Conservation (phyloP, 1,284 basidiomycete genomes). For the Boletus sp. region DNA sequence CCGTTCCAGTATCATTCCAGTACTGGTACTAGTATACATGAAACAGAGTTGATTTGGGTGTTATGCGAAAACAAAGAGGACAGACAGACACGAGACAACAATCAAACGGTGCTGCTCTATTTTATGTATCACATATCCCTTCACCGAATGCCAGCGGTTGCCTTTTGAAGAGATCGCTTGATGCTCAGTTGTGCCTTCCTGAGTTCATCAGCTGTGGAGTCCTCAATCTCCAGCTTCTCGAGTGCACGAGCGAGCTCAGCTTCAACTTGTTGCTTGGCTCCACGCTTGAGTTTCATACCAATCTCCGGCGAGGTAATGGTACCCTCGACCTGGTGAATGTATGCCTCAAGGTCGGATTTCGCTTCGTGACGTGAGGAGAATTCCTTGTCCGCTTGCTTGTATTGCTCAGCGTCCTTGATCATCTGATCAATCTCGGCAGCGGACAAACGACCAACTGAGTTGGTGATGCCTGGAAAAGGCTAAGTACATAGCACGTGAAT, state of each 20-base stretch:
- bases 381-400: constrained; percentile 95
- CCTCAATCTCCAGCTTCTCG: constrained; percentile 95
- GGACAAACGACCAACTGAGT: constrained; percentile 94
- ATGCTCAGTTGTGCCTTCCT: constrained; percentile 90
- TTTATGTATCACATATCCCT: constrained; percentile 17
- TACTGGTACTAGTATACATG: constrained; percentile 5
- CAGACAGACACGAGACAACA: constrained; percentile 13
- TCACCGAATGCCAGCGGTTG: constrained; percentile 81
- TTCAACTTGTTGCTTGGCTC: constrained; percentile 89
- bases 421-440: constrained; percentile 95
- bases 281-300: constrained; percentile 95
- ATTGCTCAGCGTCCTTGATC: constrained; percentile 97
- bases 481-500: constrained; percentile 16
- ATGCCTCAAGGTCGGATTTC: constrained; percentile 93
- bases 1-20: neutral
- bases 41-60: constrained; percentile 14
- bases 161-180: constrained; percentile 95
- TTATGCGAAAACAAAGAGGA: constrained; percentile 8
- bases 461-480: constrained; percentile 69
- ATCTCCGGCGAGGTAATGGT: constrained; percentile 94
- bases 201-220: constrained; percentile 86
- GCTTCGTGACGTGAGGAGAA: constrained; percentile 95
- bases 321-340: constrained; percentile 91
- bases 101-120: constrained; percentile 16
- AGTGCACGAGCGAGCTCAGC: constrained; percentile 93